Base-by-base conservation (phyloP, 176 grass and related monocot species). In the Lolium perenne region DNA sequence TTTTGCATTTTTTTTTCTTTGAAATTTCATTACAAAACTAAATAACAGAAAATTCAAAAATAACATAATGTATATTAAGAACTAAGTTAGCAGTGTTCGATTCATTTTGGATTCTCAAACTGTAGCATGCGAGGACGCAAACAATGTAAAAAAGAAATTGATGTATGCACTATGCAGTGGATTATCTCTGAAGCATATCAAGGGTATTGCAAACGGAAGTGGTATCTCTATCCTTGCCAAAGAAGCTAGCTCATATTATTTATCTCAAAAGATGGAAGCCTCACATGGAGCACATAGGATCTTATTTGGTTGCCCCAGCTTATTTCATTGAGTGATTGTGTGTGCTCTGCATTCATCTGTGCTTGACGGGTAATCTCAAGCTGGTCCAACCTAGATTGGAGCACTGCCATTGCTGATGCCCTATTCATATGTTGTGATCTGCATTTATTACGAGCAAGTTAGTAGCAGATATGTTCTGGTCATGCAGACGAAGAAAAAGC, bases 241-340 rank as follows among this genome's bases (percentile, higher is more conserved):
- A 79, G 16, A 74, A 16, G 48, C 38, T 58, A 79, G 57, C n/a
- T 53, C 38, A 69, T 69, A 38, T 5, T 71, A n/a, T 74, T 74
- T 61, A 76, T 79, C 50, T 53, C 4, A 3, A n/a, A 85, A 59
- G 64, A 84, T 71, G 23, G 62, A 79, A 50, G 87, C 54, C 93
- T 91, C 89, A 98, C 97, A 82, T 98, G 97, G 50, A 98, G 92
- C 23, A 95, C 86, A 76, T 95, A 98, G 38, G 97, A 94, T 91
- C 97, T 95, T 89, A 98, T 98, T 91, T 98, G 97, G 86, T 88
- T 92, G 78, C 97, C 97, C 97, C 97, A 98, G 84, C 93, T 89
- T 45, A 95, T 94, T 46, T 98, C 97, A 8, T 85, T 87, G 38
- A 98, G 97, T 21, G 97, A 98, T 54, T 94, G 97, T 16, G 94